Base-by-base conservation (phyloP, 495 filamentous ascomycete species). In the Rhizodiscina lignyota region DNA sequence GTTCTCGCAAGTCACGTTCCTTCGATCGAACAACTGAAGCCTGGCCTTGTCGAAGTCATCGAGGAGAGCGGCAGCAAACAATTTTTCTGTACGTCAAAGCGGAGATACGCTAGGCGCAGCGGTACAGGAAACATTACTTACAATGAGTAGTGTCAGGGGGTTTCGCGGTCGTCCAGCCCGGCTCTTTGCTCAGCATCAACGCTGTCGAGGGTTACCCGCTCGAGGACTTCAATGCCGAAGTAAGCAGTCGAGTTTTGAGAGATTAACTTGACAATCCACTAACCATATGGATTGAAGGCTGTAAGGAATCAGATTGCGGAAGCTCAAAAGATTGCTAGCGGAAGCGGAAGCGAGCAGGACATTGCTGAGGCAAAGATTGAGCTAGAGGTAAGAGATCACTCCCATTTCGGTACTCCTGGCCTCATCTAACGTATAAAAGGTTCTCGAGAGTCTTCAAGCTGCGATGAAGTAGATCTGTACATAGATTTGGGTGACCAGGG, bases 341-440 rank as follows among this genome's bases (percentile, higher is more conserved):
- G 89, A 47, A 72, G 67, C 52, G 89, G 89, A 49, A 94, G 85
- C 57, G 89, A 96, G 72, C 79, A 85, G 62, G 89, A 99, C 53
- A 81, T 94, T 59, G 86, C 85, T 38, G 89, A 96, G 72, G 89
- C 89, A 38, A 94, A 89, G 70, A 83, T 96, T 55, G 91, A 99
- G 68, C 63, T 99, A 44, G 89, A 96, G 80, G 89, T 94, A 63
- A 42, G 67, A 48, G 10, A 19, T 15, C 10, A 17, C 33, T 4
- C 6, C 13, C 8, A 27, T 27, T 10, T 8, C 10, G 5, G 18
- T 21, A 32, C 33, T 5, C 18, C 6, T 5, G 11, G 17, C 33
- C 8, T 35, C 8, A 8, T 21, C 5, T 11, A 24, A 22, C 8
- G 5, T 21, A 2, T 12, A 21, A 31, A 4, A 12, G n/a, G 4